phyloP scores from a whole-genome alignment of 768 basidiomycete species.

The Lactifluus rugatus region DNA sequence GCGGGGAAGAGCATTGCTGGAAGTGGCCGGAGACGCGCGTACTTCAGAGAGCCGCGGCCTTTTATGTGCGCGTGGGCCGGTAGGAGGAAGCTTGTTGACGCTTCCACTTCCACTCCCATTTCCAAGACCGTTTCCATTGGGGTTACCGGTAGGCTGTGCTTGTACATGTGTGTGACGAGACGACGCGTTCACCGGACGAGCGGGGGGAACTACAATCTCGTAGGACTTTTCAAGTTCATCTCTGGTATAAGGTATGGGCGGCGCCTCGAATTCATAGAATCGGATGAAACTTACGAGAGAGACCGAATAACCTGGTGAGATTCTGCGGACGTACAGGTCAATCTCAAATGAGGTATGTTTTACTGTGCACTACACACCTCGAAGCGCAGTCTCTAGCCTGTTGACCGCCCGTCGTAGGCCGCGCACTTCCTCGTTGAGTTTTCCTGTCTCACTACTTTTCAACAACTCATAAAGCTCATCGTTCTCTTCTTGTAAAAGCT shows the following conservation, averaged over 20 bases:
- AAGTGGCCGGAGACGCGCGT: conserved; percentile 11
- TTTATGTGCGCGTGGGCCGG: conserved; percentile 74
- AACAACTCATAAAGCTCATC: conserved; percentile 76
- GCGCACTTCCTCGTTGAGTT: conserved; percentile 71
- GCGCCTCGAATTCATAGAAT: conserved; percentile 2
- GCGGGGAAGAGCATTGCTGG: conserved; percentile 16
- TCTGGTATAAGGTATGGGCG: conserved; percentile 31
- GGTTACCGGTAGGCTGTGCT: conserved; percentile 20
- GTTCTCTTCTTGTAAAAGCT: conserved; percentile 74
- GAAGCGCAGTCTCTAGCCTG: conserved; percentile 63
- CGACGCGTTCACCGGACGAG: conserved; percentile 30
- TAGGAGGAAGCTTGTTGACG: conserved; percentile 49
- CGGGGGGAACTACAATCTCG: conserved; percentile 43
- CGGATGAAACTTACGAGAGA: conserved; percentile 50
- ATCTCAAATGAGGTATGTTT: neutral
- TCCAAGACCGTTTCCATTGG: conserved; percentile 24
- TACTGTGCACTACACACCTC: conserved; percentile 40
- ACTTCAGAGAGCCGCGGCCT: conserved; percentile 62
- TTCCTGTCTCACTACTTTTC: conserved; percentile 66
- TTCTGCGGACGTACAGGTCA: conserved; percentile 35
- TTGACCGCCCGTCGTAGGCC: conserved; percentile 57
- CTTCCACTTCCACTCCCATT: conserved; percentile 21
- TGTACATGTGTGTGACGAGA: conserved; percentile 33
- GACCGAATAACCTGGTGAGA: conserved; percentile 64
- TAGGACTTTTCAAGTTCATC: conserved; percentile 71